phyloP scores from a whole-genome alignment of 164 flowering plant species.

The Warburgia ugandensis region DNA sequence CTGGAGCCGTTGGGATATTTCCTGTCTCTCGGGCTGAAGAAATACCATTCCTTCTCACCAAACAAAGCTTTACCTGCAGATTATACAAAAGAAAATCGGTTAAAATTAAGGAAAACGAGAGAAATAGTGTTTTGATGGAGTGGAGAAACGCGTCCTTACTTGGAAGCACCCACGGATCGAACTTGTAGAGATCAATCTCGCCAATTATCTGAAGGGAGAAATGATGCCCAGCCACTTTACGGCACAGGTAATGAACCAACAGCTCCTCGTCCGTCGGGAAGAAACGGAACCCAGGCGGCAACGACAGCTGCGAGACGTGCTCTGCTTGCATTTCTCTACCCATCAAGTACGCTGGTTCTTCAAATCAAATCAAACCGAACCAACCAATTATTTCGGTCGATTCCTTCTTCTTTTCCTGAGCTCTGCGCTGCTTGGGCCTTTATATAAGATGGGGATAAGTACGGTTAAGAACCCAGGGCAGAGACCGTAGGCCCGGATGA shows the following conservation, averaged over 20 bases:
- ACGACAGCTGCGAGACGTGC: conserved; percentile 12
- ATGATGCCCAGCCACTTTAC: conserved; percentile 22
- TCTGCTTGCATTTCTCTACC: conserved; percentile 4
- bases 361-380: background rate
- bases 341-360: background rate
- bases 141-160: conserved; percentile 12
- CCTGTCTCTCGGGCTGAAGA: conserved; percentile 50
- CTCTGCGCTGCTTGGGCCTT: background rate
- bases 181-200: conserved; percentile 45
- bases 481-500: conserved; percentile 12
- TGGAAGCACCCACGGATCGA: conserved; percentile 47
- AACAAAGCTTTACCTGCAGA: conserved; percentile 29
- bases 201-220: conserved; percentile 36
- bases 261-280: conserved; percentile 65
- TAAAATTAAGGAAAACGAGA: background rate
- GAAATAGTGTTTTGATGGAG: background rate
- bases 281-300: conserved; percentile 53
- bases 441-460: conserved; percentile 3
- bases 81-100: background rate
- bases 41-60: conserved; percentile 56
- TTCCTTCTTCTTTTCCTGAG: background rate
- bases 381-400: background rate
- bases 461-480: background rate
- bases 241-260: conserved; percentile 35
- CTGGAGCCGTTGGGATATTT: conserved; percentile 54